These are phyloP conservation scores for Phylloporus sp. DNA, from an alignment of 768 basidiomycete species.

Conservation along the genomic window DNA sequence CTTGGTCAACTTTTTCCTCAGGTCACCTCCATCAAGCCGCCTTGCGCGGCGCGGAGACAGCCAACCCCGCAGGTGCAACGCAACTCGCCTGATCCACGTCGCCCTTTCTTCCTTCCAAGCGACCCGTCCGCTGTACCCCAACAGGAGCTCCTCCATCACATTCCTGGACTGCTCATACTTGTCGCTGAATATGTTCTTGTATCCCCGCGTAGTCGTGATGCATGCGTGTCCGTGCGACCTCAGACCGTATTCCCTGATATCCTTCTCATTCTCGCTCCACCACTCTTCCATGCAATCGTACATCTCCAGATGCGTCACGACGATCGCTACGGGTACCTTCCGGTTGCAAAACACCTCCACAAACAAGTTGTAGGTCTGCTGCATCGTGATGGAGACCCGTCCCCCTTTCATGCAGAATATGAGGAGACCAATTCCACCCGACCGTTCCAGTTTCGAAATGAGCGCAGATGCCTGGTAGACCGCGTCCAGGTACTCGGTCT, in stretches of 20 bases:
- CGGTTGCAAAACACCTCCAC: constrained; percentile 35
- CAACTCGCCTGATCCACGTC: constrained; percentile 22
- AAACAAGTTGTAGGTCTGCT: constrained; percentile 33
- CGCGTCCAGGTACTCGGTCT: constrained; percentile 22
- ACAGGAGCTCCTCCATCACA: constrained; percentile 18
- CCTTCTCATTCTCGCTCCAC: constrained; percentile 36
- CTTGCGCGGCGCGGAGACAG: constrained; percentile 14
- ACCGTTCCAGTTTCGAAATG: constrained; percentile 27
- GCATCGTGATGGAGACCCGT: constrained; percentile 20
- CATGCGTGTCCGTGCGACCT: constrained; percentile 36
- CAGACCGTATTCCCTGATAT: constrained; percentile 32
- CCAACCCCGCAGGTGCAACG: constrained; percentile 25
- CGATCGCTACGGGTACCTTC: constrained; percentile 28
- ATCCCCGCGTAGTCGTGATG: constrained; percentile 33
- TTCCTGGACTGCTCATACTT: constrained; percentile 33
- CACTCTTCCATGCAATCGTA: constrained; percentile 33
- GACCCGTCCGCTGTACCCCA: constrained; percentile 12
- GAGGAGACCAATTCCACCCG: constrained; percentile 26
- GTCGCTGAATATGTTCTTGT: constrained; percentile 16
- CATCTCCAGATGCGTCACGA: constrained; percentile 34
- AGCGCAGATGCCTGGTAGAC: constrained; percentile 30
- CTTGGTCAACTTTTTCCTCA: constrained; percentile 21
- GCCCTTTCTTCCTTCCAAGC: constrained; percentile 25
- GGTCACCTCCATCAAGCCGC: constrained; percentile 5
- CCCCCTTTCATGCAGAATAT: constrained; percentile 30